phyloP scores from a whole-genome alignment of 2,329 filamentous ascomycete genomes.

The Knoxdaviesia proteae region DNA sequence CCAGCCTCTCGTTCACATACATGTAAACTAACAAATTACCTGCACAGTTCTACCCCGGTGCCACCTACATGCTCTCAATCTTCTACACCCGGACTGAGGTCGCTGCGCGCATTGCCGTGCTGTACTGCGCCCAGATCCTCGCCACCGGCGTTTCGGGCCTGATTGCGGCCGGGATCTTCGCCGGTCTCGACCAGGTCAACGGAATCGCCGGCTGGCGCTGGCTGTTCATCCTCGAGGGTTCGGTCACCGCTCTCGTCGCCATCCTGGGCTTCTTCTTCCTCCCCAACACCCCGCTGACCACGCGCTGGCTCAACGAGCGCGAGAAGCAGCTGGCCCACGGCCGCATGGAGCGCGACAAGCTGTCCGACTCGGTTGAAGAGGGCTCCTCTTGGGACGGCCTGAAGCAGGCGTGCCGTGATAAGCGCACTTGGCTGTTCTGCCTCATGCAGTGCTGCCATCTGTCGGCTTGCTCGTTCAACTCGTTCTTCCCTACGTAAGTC shows the following conservation, averaged over 20 bases:
- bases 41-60: constrained; percentile 16
- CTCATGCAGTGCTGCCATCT: constrained; percentile 36
- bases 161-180: constrained; percentile 41
- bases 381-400: constrained; percentile 19
- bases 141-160: constrained; percentile 48
- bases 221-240: constrained; percentile 50
- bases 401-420: constrained; percentile 25
- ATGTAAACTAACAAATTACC: neutral
- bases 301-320: constrained; percentile 21
- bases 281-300: constrained; percentile 24
- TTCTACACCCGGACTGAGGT: constrained; percentile 47
- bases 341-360: constrained; percentile 19
- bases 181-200: constrained; percentile 30
- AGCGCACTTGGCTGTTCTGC: constrained; percentile 28
- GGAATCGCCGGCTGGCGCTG: constrained; percentile 44
- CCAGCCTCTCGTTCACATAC: neutral
- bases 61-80: constrained; percentile 15
- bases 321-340: constrained; percentile 23
- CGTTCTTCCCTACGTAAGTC: constrained; percentile 14
- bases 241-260: constrained; percentile 16
- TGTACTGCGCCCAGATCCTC: constrained; percentile 38
- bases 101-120: constrained; percentile 37
- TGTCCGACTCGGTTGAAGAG: too few relatives aligned
- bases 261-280: constrained; percentile 13
- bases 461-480: constrained; percentile 22